Percentiles rank a stretch among this genome's conserved stretches.
phyloP scores from a whole-genome alignment of 805 yeast genomes.

The Ogataea naganishii region DNA sequence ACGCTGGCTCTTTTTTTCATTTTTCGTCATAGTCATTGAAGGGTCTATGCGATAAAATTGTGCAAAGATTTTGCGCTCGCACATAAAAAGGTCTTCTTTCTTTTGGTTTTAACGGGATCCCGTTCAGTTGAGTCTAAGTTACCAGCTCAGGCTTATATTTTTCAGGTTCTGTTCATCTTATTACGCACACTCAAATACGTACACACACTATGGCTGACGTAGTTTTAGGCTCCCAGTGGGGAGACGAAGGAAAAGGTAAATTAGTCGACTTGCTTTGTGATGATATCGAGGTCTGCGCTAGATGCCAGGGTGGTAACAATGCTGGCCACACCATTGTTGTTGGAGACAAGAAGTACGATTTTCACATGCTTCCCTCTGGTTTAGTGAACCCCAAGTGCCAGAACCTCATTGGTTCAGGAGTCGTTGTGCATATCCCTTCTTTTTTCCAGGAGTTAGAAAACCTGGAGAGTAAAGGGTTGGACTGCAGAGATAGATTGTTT shows the following conservation, averaged over 20 bases:
- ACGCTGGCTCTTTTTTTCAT: too few relatives aligned
- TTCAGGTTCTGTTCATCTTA: too few relatives aligned
- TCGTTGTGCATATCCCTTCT: slow-evolving; percentile 91
- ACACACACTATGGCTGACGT: slow-evolving; percentile 93
- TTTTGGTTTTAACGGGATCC: too few relatives aligned
- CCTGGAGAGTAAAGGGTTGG: slow-evolving; percentile 74
- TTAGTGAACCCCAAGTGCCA: slow-evolving; percentile 86
- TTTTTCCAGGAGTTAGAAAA: slow-evolving; percentile 80
- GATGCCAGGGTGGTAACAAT: slow-evolving; percentile 98
- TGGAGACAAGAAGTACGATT: slow-evolving; percentile 79
- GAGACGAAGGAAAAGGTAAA: slow-evolving; percentile 99
- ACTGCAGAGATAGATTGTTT: slow-evolving; percentile 69
- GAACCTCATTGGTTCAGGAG: slow-evolving; percentile 92
- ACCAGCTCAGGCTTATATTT: too few relatives aligned
- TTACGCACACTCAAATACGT: too few relatives aligned
- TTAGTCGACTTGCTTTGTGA: slow-evolving; percentile 93
- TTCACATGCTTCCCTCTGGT: slow-evolving; percentile 99
- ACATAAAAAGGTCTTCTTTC: too few relatives aligned
- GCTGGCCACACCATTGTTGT: slow-evolving; percentile 99
- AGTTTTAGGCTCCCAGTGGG: slow-evolving; percentile 99
- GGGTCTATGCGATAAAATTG: too few relatives aligned
- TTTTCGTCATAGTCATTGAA: too few relatives aligned
- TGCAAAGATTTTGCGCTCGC: too few relatives aligned
- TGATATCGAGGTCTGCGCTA: slow-evolving; percentile 90
- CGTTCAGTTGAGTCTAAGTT: too few relatives aligned